phyloP scores from a whole-genome alignment of 2,329 filamentous ascomycete genomes.

The Trichocomaceae sp. region DNA sequence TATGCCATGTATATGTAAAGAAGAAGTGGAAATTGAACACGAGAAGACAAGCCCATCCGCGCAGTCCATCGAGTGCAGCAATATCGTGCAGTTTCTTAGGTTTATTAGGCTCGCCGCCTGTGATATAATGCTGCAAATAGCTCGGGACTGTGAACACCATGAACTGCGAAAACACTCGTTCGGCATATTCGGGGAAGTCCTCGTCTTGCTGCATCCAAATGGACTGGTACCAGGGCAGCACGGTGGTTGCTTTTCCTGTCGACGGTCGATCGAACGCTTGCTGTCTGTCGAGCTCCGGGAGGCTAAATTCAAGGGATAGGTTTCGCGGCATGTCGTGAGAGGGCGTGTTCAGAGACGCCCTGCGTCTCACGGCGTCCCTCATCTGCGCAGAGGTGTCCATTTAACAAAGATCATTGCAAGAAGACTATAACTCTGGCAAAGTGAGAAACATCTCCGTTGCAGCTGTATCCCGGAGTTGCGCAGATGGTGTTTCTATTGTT shows the following conservation, averaged over 20 bases:
- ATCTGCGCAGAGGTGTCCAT: conserved; percentile 1
- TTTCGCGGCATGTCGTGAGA: conserved; percentile 11
- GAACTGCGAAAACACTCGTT: conserved; percentile 17
- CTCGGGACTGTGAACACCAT: conserved; percentile 30
- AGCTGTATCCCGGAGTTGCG: background rate
- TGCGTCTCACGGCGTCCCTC: conserved; percentile 10
- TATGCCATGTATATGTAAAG: conserved; percentile 40
- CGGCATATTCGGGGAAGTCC: conserved; percentile 9
- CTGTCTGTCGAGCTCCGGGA: conserved; percentile 6
- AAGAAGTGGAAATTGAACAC: conserved; percentile 44
- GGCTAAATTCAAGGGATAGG: conserved; percentile 5
- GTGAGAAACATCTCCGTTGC: conserved; percentile 4
- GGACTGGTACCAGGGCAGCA: conserved; percentile 6
- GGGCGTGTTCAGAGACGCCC: conserved; percentile 7
- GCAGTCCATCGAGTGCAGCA: conserved; percentile 37
- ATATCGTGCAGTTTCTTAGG: conserved; percentile 31
- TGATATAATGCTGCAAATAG: conserved; percentile 27
- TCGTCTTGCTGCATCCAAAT: conserved; percentile 8
- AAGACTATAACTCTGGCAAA: background rate
- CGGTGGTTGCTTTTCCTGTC: background rate
- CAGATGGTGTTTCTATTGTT: background rate
- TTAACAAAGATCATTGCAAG: background rate
- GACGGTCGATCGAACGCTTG: conserved; percentile 3
- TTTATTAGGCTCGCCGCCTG: conserved; percentile 25
- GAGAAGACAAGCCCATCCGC: conserved; percentile 40